Evolutionary conservation across 768 basidiomycete species (phyloP), one percentile per base, ranked within the genome.

Genomic region (Butyriboletus loyo): DNA sequence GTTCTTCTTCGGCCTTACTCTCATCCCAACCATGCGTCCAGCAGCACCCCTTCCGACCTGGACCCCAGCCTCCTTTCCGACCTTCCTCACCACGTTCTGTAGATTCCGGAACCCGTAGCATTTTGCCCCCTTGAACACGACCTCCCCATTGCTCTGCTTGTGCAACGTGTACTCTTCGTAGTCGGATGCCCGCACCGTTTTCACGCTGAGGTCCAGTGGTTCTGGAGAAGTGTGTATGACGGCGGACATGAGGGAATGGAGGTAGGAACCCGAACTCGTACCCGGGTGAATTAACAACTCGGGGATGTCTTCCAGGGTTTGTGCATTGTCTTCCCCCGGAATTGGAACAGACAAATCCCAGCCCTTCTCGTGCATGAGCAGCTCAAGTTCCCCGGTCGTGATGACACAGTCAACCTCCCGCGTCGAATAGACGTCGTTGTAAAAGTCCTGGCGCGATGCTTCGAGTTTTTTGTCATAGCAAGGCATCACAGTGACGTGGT

Each of bases 381-480:
- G 67, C 57, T 92, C 87, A 38, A 98, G 79, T 68, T 98, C 97
- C 30, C 93, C 96, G 0, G 97, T 98, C 13, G 97, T 98, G 56
- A 98, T 82, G 24, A 99, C 97, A 66, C 95, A 97, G 70, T 98
- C 97, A 40, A 98, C 92, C 60, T 98, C 96, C 49, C 95, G 78
- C 10, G 92, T 93, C 35, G 86, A 77, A 69, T 92, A 87, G 2
- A 81, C 59, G 8, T 87, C 85, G 55, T 86, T 84, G 66, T 92
- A 92, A 66, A 98, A 99, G 65, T 99, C 95, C 42, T 85, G 82
- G 25, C 97, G 81, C 9, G 95, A 98, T 0, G 97, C 97, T 72
- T 99, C 97, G 15, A 99, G 84, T 66, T 99, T 99, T 74, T 98
- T 98, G 79, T 99, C 97, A 71, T 98, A 98, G 71, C 97, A 99